Conservation (phyloP, 169 alveolate species). For the Plasmodium inui region DNA sequence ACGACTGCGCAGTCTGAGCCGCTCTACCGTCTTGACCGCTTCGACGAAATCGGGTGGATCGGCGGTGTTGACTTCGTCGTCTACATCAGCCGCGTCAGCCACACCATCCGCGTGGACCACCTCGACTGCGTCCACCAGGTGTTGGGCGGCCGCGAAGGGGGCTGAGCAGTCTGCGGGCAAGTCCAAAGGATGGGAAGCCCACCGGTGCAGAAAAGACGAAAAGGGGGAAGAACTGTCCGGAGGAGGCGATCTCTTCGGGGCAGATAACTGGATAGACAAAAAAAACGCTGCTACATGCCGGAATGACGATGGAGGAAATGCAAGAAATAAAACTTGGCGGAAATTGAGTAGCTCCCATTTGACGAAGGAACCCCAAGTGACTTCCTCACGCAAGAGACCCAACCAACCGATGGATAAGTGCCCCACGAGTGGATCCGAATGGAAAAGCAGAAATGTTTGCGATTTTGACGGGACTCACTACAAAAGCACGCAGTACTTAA, state of each 20-base stretch:
- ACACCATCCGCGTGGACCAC: neutral
- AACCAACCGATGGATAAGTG: neutral
- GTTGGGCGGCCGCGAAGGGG: neutral
- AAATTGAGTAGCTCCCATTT: neutral
- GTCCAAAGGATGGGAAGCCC: neutral
- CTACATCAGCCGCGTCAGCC: neutral
- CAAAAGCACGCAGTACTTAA: slow-evolving; percentile 46
- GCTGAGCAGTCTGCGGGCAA: neutral
- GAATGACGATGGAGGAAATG: neutral
- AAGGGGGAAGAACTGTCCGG: neutral
- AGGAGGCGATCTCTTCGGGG: neutral
- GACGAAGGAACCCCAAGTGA: neutral
- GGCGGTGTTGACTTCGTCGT: neutral
- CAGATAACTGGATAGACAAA: neutral
- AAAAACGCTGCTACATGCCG: neutral
- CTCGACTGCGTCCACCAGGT: neutral
- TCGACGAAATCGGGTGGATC: neutral
- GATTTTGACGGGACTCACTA: neutral
- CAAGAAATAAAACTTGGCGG: neutral
- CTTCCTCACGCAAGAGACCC: neutral
- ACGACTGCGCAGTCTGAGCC: neutral
- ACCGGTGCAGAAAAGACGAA: neutral
- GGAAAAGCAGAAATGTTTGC: neutral
- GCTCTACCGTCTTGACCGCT: neutral
- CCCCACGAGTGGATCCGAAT: neutral